Percentiles rank a stretch among this genome's conserved stretches.
phyloP scores from a whole-genome alignment of 202 grass and related monocot genomes.

The Dendrocalamus latiflorus region DNA sequence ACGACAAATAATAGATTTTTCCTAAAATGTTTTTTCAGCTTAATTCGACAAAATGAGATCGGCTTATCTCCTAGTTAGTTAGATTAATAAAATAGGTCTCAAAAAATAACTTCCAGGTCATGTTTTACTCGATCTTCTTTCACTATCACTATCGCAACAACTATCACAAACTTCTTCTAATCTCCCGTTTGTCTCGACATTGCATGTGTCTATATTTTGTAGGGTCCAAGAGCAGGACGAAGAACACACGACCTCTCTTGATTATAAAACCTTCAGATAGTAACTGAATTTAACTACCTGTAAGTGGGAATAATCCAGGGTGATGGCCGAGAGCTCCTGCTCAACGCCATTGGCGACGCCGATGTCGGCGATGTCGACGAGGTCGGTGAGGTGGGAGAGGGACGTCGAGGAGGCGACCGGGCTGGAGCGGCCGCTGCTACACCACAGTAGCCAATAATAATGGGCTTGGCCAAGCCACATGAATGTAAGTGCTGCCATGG shows the following conservation, averaged over 20 bases:
- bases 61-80: no score
- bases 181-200: not conserved
- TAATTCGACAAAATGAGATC: not conserved
- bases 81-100: no score
- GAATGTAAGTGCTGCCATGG: no score
- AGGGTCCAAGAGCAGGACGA: not conserved
- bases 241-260: not conserved
- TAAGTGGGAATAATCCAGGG: not conserved
- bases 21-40: not conserved
- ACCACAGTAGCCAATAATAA: no score
- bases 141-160: not conserved
- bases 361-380: not conserved
- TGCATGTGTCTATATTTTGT: not conserved
- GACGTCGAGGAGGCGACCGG: slow-evolving; percentile 19
- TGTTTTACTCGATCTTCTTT: no score
- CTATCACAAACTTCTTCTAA: not conserved
- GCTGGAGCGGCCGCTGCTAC: slow-evolving; percentile 44
- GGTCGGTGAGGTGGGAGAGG: slow-evolving; percentile 23
- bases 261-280: not conserved
- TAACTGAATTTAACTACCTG: not conserved
- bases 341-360: slow-evolving; percentile 23
- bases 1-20: no score
- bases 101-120: no score
- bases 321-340: not conserved
- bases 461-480: no score